These are phyloP conservation scores for Candida ovalis DNA, from an alignment of 805 yeast genomes.

Conservation along the genomic window DNA sequence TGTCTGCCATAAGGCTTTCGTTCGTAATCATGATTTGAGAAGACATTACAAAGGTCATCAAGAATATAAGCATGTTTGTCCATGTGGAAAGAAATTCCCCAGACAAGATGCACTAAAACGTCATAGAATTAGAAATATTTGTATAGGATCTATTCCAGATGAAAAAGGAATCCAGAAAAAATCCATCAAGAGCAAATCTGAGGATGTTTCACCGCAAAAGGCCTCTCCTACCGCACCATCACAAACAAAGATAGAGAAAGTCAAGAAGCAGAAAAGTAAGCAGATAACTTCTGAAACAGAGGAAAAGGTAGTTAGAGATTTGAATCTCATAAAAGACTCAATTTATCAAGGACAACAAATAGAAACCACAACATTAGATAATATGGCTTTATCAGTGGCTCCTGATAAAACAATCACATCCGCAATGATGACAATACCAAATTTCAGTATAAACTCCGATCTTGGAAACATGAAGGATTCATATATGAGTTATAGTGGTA, in stretches of 20 bases:
- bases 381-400: background rate
- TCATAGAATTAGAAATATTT: conserved; percentile 75
- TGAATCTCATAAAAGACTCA: background rate
- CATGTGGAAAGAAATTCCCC: conserved; percentile 92
- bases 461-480: background rate
- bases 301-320: background rate
- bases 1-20: conserved; percentile 80
- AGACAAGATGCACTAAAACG: conserved; percentile 84
- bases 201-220: background rate
- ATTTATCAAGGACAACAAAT: background rate
- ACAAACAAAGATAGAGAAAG: background rate
- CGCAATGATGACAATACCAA: background rate
- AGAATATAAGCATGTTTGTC: conserved; percentile 68
- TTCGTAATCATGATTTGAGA: conserved; percentile 89
- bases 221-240: background rate
- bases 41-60: conserved; percentile 87
- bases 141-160: conserved; percentile 63
- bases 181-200: background rate
- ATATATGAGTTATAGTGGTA: conserved; percentile 7
- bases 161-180: conserved; percentile 25
- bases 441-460: background rate
- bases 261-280: background rate
- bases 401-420: background rate
- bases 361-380: background rate
- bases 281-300: background rate